Conservation (phyloP, 805 yeast species). For the Ogataea allantospora region DNA sequence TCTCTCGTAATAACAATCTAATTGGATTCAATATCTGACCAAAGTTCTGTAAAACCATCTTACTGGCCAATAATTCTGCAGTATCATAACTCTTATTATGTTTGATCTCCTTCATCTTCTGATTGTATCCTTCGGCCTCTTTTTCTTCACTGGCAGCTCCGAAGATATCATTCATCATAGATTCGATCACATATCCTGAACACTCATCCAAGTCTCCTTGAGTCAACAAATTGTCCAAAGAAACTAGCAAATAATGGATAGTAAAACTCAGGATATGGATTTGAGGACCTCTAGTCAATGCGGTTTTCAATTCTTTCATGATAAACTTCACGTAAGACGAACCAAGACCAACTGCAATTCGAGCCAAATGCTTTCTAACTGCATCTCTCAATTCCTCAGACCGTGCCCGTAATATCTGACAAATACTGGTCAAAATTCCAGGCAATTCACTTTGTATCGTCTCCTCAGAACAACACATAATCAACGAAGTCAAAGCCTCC, state of each 20-base stretch:
- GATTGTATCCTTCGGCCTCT: conserved; percentile 87
- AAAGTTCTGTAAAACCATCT: conserved; percentile 59
- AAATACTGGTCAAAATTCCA: conserved; percentile 78
- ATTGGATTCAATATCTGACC: conserved; percentile 64
- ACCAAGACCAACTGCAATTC: conserved; percentile 65
- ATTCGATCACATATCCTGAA: conserved; percentile 56
- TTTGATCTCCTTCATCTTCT: conserved; percentile 87
- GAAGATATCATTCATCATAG: conserved; percentile 89
- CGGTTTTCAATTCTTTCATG: conserved; percentile 71
- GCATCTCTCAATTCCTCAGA: conserved; percentile 88
- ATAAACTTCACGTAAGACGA: conserved; percentile 71
- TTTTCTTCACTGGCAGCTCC: conserved; percentile 93
- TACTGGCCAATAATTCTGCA: conserved; percentile 71
- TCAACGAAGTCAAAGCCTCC: conserved; percentile 70
- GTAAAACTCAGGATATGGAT: conserved; percentile 90
- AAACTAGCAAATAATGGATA: conserved; percentile 66
- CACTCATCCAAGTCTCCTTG: conserved; percentile 77
- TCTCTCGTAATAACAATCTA: conserved; percentile 58
- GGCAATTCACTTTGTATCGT: conserved; percentile 63
- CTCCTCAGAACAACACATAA: conserved; percentile 59
- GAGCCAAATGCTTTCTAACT: conserved; percentile 70
- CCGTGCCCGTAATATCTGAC: conserved; percentile 83
- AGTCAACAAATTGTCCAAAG: conserved; percentile 39
- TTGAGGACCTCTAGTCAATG: conserved; percentile 87
- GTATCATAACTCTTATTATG: conserved; percentile 85